These are phyloP conservation scores for Trichaptum fuscoviolaceum DNA, from an alignment of 768 basidiomycete genomes.

Conservation along the genomic window DNA sequence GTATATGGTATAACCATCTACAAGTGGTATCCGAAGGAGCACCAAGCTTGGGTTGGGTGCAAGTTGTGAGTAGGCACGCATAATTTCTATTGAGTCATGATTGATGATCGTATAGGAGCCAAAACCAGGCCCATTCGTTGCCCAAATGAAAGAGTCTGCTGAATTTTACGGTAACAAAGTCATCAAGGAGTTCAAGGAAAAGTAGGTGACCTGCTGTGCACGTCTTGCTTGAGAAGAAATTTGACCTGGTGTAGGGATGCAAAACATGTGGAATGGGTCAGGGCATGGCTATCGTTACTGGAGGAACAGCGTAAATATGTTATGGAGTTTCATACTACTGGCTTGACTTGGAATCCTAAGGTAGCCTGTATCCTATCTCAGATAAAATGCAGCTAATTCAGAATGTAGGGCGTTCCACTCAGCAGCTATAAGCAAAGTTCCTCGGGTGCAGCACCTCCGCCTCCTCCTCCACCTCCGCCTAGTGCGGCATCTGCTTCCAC, in stretches of 20 bases:
- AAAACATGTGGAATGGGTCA: conserved; percentile 87
- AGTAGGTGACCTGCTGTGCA: conserved; percentile 44
- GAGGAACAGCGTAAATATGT: conserved; percentile 82
- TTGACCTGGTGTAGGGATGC: conserved; percentile 54
- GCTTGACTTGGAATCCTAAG: conserved; percentile 83
- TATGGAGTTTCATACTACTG: conserved; percentile 79
- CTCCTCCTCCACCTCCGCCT: conserved; percentile 40
- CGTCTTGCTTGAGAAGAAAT: background rate
- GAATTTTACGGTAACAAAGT: conserved; percentile 87
- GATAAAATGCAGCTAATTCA: background rate
- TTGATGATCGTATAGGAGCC: conserved; percentile 40
- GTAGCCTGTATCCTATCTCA: conserved; percentile 33
- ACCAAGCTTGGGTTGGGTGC: conserved; percentile 82
- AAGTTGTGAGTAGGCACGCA: conserved; percentile 50
- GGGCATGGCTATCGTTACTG: conserved; percentile 59
- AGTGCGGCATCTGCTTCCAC: conserved; percentile 24
- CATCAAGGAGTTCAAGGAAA: conserved; percentile 89
- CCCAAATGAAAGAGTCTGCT: conserved; percentile 79
- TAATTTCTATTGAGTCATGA: background rate
- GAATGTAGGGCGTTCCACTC: conserved; percentile 47
- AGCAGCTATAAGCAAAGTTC: conserved; percentile 42
- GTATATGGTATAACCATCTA: conserved; percentile 80
- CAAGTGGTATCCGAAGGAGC: conserved; percentile 79
- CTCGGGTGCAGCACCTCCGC: conserved; percentile 33
- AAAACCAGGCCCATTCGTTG: conserved; percentile 77